These are phyloP conservation scores for Dacryopinax spathularia DNA, from an alignment of 768 basidiomycete genomes.

Conservation along the genomic window DNA sequence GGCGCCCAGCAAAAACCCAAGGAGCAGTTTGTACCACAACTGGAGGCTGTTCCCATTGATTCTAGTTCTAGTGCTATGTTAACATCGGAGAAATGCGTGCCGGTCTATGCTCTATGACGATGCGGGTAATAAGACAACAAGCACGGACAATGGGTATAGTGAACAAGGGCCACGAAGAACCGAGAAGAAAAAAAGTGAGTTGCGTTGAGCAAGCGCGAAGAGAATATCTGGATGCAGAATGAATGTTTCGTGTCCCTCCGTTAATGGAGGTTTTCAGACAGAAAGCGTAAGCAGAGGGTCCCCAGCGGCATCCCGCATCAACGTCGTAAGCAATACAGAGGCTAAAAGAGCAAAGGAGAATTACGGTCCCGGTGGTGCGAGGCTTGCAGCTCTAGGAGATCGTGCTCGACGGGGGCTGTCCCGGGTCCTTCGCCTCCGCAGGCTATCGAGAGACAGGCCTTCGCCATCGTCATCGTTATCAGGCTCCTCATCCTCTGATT, in stretches of 20 bases:
- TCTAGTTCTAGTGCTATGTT: neutral
- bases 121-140: slow-evolving; percentile 2
- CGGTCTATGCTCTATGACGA: neutral
- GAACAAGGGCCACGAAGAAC: too few species aligned
- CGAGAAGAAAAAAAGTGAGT: neutral
- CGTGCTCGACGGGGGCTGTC: neutral
- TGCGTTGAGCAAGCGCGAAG: neutral
- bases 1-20: too few species aligned
- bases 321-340: neutral
- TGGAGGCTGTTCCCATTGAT: neutral
- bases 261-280: neutral
- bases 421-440: neutral
- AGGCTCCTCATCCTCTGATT: neutral
- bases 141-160: neutral
- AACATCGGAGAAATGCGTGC: neutral
- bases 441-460: neutral
- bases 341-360: neutral
- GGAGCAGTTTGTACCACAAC: neutral
- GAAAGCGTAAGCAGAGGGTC: neutral
- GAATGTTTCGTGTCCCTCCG: neutral
- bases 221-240: neutral
- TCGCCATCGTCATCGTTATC: neutral
- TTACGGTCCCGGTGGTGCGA: neutral
- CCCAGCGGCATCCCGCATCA: neutral
- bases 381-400: neutral